Base-by-base conservation (phyloP, 257 asterid species). In the Salvia rosmarinus region DNA sequence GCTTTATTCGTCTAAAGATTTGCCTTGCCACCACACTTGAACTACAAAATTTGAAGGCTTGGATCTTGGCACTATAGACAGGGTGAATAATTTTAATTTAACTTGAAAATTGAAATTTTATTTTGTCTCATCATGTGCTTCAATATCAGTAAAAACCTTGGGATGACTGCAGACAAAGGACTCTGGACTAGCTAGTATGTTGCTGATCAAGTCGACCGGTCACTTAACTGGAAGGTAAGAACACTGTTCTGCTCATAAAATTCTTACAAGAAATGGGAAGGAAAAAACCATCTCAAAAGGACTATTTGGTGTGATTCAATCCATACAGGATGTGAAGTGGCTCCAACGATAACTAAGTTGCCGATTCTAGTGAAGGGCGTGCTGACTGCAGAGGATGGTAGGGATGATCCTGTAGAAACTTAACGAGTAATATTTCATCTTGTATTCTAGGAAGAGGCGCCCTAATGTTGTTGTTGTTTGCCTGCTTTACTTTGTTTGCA, bases 361-460 rank as follows among this genome's bases (percentile, higher is more conserved):
- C 97, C 95, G 5, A 87, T 91, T 79, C 84, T 91, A 30, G 78
- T 91, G 69, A 91, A 91, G 85, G 97, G 97, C 44, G 88, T 91
- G 39, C 50, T 91, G 63, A 91, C 97, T 37, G 88, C 89, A 10
- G 96, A 91, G 75, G 97, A 91, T 44, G 92, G 97, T 91, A 86
- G 13, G 82, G 59, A 10, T 52, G 42, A 9, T 55, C 11, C 50
- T 39, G 13, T 16, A 28, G 34, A 51, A 67, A 50, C n/a, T 59
- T 14, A 51, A 35, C 17, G 3, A 68, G 16, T 25, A 8, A 7
- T 64, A 25, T 8, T 4, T 43, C 6, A 46, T 58, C 13, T 39
- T 39, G 16, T 25, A 30, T n/a, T 51, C 23, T 51, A 30, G 58
- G 4, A 11, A 3, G 9, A 9, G 2, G 44, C 9, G 44, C 10